Evolutionary conservation across 805 yeast genomes (phyloP).

Genomic region (Lipomyces sp.): DNA sequence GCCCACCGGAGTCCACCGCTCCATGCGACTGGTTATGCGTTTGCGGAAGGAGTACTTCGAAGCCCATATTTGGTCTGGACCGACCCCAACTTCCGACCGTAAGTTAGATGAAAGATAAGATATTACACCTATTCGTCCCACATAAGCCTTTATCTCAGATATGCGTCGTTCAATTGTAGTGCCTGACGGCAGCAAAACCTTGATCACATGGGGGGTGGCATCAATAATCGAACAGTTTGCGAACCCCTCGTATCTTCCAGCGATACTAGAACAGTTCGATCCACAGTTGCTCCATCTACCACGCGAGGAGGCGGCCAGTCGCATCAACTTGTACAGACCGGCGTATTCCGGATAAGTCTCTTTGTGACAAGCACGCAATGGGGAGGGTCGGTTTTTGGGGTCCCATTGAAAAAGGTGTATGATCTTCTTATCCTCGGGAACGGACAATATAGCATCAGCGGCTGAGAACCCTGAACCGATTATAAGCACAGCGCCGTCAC

Average conservation of each 20-base stretch:
- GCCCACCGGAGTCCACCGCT: constrained; percentile 19
- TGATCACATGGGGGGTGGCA: constrained; percentile 10
- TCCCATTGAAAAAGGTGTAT: constrained; percentile 44
- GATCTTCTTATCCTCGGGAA: constrained; percentile 17
- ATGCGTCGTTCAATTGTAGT: constrained; percentile 21
- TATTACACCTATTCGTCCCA: constrained; percentile 44
- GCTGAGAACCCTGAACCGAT: constrained; percentile 47
- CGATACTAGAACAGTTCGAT: constrained; percentile 11
- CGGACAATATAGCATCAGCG: constrained; percentile 43
- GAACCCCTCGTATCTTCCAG: constrained; percentile 31
- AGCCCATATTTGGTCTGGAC: constrained; percentile 31
- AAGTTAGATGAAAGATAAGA: constrained; percentile 38
- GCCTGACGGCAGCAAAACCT: constrained; percentile 12
- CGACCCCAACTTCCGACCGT: constrained; percentile 32
- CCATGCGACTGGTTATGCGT: constrained; percentile 21
- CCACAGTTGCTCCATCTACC: background rate
- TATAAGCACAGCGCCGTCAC: constrained; percentile 32
- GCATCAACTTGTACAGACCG: constrained; percentile 41
- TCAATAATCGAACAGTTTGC: constrained; percentile 25
- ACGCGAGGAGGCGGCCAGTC: constrained; percentile 18
- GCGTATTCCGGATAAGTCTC: constrained; percentile 46
- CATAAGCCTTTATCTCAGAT: constrained; percentile 36
- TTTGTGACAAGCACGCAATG: constrained; percentile 41
- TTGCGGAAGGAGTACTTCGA: constrained; percentile 19
- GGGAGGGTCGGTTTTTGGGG: constrained; percentile 38